Conservation (phyloP, 441 rosid species). For the Macaranga tanarius region DNA sequence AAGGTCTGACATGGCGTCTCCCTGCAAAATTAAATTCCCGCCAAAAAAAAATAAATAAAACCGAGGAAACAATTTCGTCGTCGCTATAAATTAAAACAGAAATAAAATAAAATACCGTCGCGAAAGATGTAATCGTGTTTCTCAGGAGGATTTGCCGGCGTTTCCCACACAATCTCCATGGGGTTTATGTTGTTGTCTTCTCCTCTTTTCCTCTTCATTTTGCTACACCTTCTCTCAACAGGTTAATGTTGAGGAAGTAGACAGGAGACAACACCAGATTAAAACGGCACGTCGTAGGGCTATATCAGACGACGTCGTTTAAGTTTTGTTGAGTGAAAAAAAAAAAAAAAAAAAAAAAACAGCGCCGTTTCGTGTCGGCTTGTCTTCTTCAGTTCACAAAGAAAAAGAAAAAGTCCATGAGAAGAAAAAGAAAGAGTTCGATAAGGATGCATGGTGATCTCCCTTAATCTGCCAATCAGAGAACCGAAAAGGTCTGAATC, state of each 20-base stretch:
- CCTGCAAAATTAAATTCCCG: slow-evolving; percentile 46
- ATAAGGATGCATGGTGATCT: slow-evolving; percentile 3
- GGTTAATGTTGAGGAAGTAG: background rate
- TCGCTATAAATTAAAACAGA: too few relatives aligned
- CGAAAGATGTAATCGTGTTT: slow-evolving; percentile 67
- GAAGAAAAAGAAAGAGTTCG: background rate
- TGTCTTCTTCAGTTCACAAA: slow-evolving; percentile 39
- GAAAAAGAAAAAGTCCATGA: slow-evolving; percentile 25
- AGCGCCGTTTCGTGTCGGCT: slow-evolving; percentile 27
- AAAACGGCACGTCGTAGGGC: slow-evolving; percentile 6
- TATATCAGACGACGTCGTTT: slow-evolving; percentile 18
- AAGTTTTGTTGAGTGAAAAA: background rate
- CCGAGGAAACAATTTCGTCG: background rate
- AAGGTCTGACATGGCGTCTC: slow-evolving; percentile 81
- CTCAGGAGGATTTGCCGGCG: slow-evolving; percentile 61
- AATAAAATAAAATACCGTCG: slow-evolving; percentile 39
- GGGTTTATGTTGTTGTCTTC: slow-evolving; percentile 27
- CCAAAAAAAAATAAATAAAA: slow-evolving; percentile 12
- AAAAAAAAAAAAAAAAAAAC: background rate
- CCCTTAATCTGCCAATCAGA: background rate
- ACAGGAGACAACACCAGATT: background rate
- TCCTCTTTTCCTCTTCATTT: slow-evolving; percentile 27
- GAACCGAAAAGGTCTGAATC: slow-evolving; percentile 20
- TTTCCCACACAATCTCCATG: slow-evolving; percentile 59
- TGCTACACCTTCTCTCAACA: background rate